Base-by-base conservation (phyloP, 75 land plant species). In the Selaginella moellendorffii region DNA sequence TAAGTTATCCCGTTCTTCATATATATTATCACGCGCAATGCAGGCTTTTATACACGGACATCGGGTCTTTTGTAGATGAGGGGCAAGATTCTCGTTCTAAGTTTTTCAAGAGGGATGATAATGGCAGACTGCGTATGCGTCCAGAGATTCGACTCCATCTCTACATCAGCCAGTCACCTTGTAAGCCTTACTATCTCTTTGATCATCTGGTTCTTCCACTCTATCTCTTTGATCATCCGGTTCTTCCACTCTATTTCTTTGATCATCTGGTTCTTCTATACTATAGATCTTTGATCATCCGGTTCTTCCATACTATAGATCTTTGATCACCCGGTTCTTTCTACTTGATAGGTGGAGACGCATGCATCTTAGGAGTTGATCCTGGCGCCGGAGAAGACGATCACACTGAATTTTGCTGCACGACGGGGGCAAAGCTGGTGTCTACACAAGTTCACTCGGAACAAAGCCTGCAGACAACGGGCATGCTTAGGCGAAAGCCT, bases 401-500 rank as follows among this genome's bases (percentile, higher is more conserved):
- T n/a, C n/a, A n/a, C n/a, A n/a, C n/a, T n/a, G n/a, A n/a, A n/a
- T n/a, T n/a, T n/a, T n/a, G n/a, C n/a, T n/a, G n/a, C n/a, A n/a
- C n/a, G n/a, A n/a, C 46, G 5, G 46, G 19, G 59, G 19, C 24
- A 23, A 42, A 36, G 24, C 53, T 53, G 5, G 5, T 36, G n/a
- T n/a, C n/a, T n/a, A n/a, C n/a, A n/a, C n/a, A n/a, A n/a, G n/a
- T n/a, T n/a, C n/a, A n/a, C 29, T 51, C 26, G 53, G 21, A 53
- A 22, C 31, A n/a, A n/a, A n/a, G n/a, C n/a, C n/a, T 36, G 25
- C 74, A 74, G 70, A 63, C 64, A 46, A 28, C 64, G 62, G 86
- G 86, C 20, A 61, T 70, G 61, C 82, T 82, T 54, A 81, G 92
- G 64, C 85, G 85, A 68, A 93, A 93, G 77, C 99, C 99, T 71